Evolutionary conservation across 108 stramenopile genomes (phyloP), one percentile per base, ranked within the genome.

Genomic region (Craspedostauros australis): DNA sequence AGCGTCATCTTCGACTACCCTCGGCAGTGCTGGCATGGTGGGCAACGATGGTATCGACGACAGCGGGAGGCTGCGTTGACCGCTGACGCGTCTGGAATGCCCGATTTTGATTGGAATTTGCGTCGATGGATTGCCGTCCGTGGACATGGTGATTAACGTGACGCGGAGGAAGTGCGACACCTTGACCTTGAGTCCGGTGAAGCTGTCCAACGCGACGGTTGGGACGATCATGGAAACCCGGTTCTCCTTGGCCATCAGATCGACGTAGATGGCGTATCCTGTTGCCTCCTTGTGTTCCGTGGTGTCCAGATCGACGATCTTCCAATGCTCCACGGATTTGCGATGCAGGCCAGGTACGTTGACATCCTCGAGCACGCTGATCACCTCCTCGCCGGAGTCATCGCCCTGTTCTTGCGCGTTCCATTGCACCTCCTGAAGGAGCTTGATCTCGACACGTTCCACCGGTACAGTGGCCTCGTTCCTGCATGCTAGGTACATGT

Each of bases 401-500:
- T 26, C 41, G 11, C 23, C 27, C 8, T 28, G 0, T 14, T 4
- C 20, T 43, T 11, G 14, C n/a, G n/a, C n/a, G n/a, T n/a, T n/a
- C n/a, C n/a, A n/a, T n/a, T n/a, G n/a, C n/a, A n/a, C n/a, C n/a
- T n/a, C n/a, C n/a, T n/a, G n/a, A n/a, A n/a, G n/a, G n/a, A n/a
- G n/a, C n/a, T n/a, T n/a, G n/a, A 62, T 50, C n/a, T 47, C 51
- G 1, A 50, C 66, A 11, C 45, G 31, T 4, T 57, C 45, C 20
- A 73, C 68, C 11, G 41, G 28, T 28, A 44, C 27, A 18, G 62
- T 44, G 0, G 72, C 68, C 3, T 62, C 48, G 46, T 73, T 73
- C 18, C 62, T 47, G 29, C 67, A 73, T 5, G 72, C 61, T 45
- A 73, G 45, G 20, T 48, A 49, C 25, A 61, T 27, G n/a, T 63